Evolutionary conservation across 345 rosid genomes (phyloP).

Genomic region (Carallia brachiata): DNA sequence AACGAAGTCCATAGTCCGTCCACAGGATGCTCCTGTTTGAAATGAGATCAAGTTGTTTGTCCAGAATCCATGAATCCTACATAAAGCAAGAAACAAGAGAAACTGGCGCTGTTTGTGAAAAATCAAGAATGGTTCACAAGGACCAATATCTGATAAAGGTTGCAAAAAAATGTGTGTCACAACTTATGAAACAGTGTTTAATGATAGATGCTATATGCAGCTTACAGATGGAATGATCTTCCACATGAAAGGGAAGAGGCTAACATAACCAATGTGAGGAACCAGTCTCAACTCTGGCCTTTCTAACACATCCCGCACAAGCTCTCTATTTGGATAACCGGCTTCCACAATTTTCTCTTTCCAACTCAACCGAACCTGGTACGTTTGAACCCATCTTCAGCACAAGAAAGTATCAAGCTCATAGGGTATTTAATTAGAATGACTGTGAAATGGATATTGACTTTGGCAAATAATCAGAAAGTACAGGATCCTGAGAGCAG

Average conservation of each 20-base stretch:
- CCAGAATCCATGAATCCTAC: conserved; percentile 79
- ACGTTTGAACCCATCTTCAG: conserved; percentile 22
- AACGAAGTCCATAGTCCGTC: conserved; percentile 85
- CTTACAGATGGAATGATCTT: conserved; percentile 88
- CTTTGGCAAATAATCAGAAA: not conserved
- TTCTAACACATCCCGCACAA: conserved; percentile 72
- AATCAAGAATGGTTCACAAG: too few relatives aligned
- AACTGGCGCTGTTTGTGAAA: not conserved
- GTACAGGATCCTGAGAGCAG: conserved; percentile 7
- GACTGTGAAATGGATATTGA: not conserved
- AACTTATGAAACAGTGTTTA: not conserved
- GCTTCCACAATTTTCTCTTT: conserved; percentile 51
- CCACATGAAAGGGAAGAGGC: conserved; percentile 90
- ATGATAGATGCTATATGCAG: conserved; percentile 9
- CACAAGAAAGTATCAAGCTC: not conserved
- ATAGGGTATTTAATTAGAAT: not conserved
- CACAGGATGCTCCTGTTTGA: conserved; percentile 64
- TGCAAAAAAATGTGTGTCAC: not conserved
- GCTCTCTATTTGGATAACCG: conserved; percentile 48
- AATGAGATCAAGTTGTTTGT: conserved; percentile 83
- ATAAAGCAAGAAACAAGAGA: not conserved
- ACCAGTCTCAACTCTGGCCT: conserved; percentile 66
- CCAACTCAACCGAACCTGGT: conserved; percentile 77
- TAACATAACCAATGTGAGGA: conserved; percentile 89
- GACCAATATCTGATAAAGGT: not conserved